Percentiles rank a stretch among this genome's conserved stretches.
Conservation (phyloP, 2,329 filamentous ascomycete species). For the Aureobasidium sp. region DNA sequence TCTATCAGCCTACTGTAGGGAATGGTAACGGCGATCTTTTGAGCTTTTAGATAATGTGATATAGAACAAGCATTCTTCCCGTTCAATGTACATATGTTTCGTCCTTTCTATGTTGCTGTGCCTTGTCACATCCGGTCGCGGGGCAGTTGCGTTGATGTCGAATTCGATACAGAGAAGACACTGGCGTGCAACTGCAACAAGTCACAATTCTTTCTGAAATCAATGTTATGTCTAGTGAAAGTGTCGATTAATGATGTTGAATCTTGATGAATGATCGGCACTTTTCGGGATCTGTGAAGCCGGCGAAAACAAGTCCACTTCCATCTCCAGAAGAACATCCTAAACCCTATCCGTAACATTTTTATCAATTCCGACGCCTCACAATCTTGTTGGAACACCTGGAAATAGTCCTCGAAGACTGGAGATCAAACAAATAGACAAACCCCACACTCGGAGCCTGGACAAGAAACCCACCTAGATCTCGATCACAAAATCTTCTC, state of each 20-base stretch:
- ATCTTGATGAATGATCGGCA: background rate
- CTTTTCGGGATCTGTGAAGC: background rate
- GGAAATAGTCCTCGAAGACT: no score
- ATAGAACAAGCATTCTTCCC: background rate
- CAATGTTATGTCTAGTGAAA: background rate
- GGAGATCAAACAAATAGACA: no score
- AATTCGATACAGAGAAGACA: no score
- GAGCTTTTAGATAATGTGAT: constrained; percentile 21
- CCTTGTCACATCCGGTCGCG: no score
- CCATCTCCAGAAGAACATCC: background rate
- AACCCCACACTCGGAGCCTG: no score
- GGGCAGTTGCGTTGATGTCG: no score
- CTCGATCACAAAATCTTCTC: background rate
- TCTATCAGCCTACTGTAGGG: constrained; percentile 61
- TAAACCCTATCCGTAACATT: background rate
- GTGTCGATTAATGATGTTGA: background rate
- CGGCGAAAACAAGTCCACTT: background rate
- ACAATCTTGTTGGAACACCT: no score
- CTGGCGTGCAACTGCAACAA: no score
- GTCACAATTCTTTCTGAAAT: background rate
- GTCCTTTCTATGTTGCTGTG: background rate
- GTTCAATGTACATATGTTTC: background rate
- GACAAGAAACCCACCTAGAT: background rate
- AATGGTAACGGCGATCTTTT: constrained; percentile 29
- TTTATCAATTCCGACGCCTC: no score